Base-by-base conservation (phyloP, 257 asterid genomes). In the Avicennia marina region DNA sequence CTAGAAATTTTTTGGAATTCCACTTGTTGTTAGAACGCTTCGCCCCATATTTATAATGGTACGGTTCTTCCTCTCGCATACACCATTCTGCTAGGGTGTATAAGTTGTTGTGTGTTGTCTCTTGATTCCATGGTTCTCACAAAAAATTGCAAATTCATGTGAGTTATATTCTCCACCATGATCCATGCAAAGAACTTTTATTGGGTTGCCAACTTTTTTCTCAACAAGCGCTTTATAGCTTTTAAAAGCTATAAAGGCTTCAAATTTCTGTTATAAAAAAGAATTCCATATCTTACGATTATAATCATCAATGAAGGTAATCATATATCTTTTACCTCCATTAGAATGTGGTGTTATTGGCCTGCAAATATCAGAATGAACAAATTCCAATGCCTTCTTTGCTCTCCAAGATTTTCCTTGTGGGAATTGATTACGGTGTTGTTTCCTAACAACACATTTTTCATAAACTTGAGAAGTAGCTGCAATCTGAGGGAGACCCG, bases 381-480 rank as follows among this genome's bases (percentile, higher is more conserved):
- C 16, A 2, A 56, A 12, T 10, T 56, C 62, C 8, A 38, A 21
- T 1, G 20, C 12, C 33, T 11, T 4, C 17, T 22, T 19, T 38
- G 34, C 62, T 39, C 62, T 11, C 5, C 19, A 9, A 11, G 26
- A 16, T 39, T 25, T 56, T 12, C 34, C 33, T 34, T 12, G 7
- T 8, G 62, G 34, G 9, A 56, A 31, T 4, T 12, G 1, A 6
- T 18, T 11, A 1, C 36, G 32, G 2, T 12, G 43, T 16, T 53
- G 60, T 15, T 53, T 53, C 4, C 60, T 22, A 34, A 15, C 8
- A 3, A 53, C 25, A 48, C 66, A 60, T 17, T 27, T 48, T 21
- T 47, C 49, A 34, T 55, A 60, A 5, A 33, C 25, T 6, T 20
- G 9, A 3, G 26, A 21, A 1, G 42, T 11, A 12, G 1, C 1